Base-by-base conservation (phyloP, 2,329 filamentous ascomycete species). In the Nemania bipapillata region DNA sequence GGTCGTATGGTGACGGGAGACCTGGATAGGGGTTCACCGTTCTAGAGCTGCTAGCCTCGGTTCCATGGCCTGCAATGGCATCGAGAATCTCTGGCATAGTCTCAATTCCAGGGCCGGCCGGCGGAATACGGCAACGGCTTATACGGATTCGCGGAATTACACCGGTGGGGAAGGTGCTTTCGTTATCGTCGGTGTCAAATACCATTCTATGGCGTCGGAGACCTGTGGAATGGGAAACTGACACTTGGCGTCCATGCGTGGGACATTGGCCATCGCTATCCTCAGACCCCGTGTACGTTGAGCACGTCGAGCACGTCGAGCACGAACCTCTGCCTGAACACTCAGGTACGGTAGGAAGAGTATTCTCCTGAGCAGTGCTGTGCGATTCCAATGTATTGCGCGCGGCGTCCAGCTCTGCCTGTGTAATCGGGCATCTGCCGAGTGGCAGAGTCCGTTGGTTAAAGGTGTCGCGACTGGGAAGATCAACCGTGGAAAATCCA, bases 401-500 rank as follows among this genome's bases (percentile, higher is more conserved):
- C 4, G 68, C 61, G 3, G 53, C 50, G 12, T 42, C n/a, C 0
- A 70, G 52, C 45, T 70, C 65, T 2, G 45, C 35, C 9, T 35
- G 20, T 1, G 60, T 45, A 1, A 65, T 61, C 1, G 65, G 68
- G 24, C 65, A 24, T 2, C 65, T 68, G 12, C 52, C 50, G 4
- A 70, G 57, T 3, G 28, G 35, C 61, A 55, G 0, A 15, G 20
- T 20, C 3, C 57, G 61, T 8, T 3, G 59, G 17, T 24, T 17
- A 30, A n/a, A n/a, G n/a, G n/a, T 32, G 30, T 32, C 4, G 30
- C 4, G 4, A 32, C 30, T 9, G 4, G 28, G 55, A 1, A 49
- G 30, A 4, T 4, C 30, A 2, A 2, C 6, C 5, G 9, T 1
- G 12, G 55, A 30, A 35, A 35, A 26, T 1, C 50, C n/a, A 20